Evolutionary conservation across 2,329 filamentous ascomycete species (phyloP), one percentile per base, ranked within the genome.

Genomic region (Arthrobotrys pseudoclavata): DNA sequence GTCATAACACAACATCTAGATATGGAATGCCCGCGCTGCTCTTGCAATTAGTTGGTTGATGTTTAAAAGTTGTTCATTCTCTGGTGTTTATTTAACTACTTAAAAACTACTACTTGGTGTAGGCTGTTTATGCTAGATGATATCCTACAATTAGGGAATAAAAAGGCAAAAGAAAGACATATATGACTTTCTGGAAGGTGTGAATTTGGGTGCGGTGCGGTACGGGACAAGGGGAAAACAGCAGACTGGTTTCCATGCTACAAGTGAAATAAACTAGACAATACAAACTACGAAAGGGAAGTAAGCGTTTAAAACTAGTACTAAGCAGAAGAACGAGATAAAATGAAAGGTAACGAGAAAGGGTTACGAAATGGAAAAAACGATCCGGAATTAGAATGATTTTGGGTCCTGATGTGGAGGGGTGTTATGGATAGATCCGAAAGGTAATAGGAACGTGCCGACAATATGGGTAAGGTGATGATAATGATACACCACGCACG

Each of bases 191-290:
- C 63, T 79, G 79, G 57, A 66, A 72, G 24, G 70, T n/a, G 42
- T 20, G 42, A 12, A 40, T 18, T 7, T n/a, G 71, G 84, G 85
- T 81, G 84, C 84, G 79, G 84, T 85, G 81, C 76, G 75, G 69
- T 74, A 70, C 75, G 79, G 76, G 82, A 82, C 81, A 82, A 79
- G 80, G 80, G 79, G 76, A 81, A 81, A 80, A 79, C 82, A 82
- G 82, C 82, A 80, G 82, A 82, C 82, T 83, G 82, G 81, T 81
- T 76, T 64, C 53, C 55, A 78, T 72, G 75, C 75, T 72, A 74
- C 60, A 55, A 53, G 34, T 47, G 40, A 61, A 40, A 63, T 42
- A 47, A 57, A 75, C 63, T 69, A 75, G 34, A 64, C 37, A 71
- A 50, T 61, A 57, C 47, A 69, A 57, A 53, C 53, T 64, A 37